These are phyloP conservation scores for Casuarina equisetifolia DNA, from an alignment of 306 rosid species.

Conservation along the genomic window DNA sequence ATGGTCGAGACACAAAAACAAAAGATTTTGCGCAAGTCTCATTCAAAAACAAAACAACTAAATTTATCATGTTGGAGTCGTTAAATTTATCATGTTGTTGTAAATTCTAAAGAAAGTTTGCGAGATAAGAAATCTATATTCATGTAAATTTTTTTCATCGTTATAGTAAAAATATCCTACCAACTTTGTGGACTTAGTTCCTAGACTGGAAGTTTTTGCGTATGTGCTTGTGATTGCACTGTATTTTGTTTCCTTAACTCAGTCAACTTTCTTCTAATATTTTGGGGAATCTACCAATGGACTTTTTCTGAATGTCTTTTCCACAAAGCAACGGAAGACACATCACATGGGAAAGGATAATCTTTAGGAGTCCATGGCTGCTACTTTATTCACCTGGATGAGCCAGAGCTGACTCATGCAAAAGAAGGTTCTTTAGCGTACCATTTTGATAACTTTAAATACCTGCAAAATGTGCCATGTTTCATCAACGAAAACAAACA, in stretches of 20 bases:
- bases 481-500: conserved; percentile 32
- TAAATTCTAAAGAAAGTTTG: too few relatives aligned
- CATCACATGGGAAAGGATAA: background rate
- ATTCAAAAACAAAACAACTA: too few relatives aligned
- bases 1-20: too few relatives aligned
- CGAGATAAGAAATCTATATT: too few relatives aligned
- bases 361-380: background rate
- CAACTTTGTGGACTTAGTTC: too few relatives aligned
- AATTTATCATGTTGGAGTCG: too few relatives aligned
- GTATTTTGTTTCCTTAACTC: too few relatives aligned
- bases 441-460: conserved; percentile 1
- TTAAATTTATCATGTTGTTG: too few relatives aligned
- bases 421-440: background rate
- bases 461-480: conserved; percentile 15
- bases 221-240: background rate
- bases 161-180: too few relatives aligned
- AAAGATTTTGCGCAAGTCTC: too few relatives aligned
- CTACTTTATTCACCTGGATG: background rate
- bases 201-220: too few relatives aligned
- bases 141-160: too few relatives aligned
- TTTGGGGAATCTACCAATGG: background rate
- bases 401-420: conserved; percentile 6
- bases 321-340: background rate
- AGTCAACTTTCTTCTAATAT: background rate
- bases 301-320: background rate